Evolutionary conservation across 371 early-diverging fungal genomes (phyloP).

Genomic region (Entomophthora muscae): DNA sequence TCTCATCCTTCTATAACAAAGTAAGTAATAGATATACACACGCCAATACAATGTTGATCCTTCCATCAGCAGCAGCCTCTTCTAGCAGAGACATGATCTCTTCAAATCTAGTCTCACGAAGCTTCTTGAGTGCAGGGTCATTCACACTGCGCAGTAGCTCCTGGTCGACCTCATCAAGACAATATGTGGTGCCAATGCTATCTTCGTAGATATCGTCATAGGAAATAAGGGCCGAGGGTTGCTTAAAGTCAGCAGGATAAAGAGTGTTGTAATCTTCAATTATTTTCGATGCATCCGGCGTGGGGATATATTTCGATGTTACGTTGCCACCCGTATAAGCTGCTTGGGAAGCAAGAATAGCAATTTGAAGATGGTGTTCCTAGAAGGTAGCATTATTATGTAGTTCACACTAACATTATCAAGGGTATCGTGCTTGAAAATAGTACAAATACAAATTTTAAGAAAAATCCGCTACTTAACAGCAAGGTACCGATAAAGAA

Average conservation of each 20-base stretch:
- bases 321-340: slow-evolving; percentile 36
- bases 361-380: slow-evolving; percentile 95
- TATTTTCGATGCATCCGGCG: slow-evolving; percentile 68
- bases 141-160: slow-evolving; percentile 43
- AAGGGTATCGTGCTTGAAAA: too few species aligned
- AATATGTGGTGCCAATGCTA: slow-evolving; percentile 58
- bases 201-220: slow-evolving; percentile 82
- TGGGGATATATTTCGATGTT: slow-evolving; percentile 59
- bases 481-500: too few species aligned
- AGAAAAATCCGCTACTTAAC: too few species aligned
- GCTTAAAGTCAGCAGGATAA: slow-evolving; percentile 43
- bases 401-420: too few species aligned
- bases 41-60: slow-evolving; percentile 19
- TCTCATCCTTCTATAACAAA: neutral
- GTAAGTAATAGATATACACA: neutral
- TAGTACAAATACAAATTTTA: too few species aligned
- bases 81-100: slow-evolving; percentile 61
- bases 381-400: too few species aligned
- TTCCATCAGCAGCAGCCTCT: slow-evolving; percentile 17
- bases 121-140: slow-evolving; percentile 11
- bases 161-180: slow-evolving; percentile 72
- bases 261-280: slow-evolving; percentile 40
- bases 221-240: slow-evolving; percentile 66
- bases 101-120: slow-evolving; percentile 62
- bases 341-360: slow-evolving; percentile 58